Percentiles rank a stretch among this genome's conserved stretches.
Evolutionary conservation across 2,329 filamentous ascomycete genomes (phyloP).

Genomic region (Verticillium nonalfalfae): DNA sequence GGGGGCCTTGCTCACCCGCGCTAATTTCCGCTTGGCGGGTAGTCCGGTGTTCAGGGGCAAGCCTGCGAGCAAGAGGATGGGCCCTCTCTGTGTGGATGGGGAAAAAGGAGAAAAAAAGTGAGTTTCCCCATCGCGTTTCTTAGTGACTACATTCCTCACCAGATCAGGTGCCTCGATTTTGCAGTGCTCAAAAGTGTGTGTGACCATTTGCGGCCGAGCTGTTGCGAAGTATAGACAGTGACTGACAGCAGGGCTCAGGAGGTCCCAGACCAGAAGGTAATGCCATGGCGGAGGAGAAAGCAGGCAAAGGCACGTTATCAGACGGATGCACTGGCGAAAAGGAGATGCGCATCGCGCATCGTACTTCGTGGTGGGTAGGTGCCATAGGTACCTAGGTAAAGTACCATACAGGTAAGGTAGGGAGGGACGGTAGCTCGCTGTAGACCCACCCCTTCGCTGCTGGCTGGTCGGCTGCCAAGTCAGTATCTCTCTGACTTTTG

Average conservation of each 20-base stretch:
- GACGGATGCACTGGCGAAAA: background rate
- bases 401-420: background rate
- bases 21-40: background rate
- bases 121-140: background rate
- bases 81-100: too few relatives aligned
- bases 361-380: background rate
- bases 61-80: background rate
- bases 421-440: too few relatives aligned
- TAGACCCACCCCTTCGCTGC: background rate
- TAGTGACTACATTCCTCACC: background rate
- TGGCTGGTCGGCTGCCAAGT: background rate
- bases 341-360: background rate
- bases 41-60: background rate
- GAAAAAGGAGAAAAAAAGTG: background rate
- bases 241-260: background rate
- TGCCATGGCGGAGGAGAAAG: background rate
- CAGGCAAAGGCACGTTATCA: background rate
- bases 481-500: background rate
- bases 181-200: background rate
- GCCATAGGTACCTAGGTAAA: background rate
- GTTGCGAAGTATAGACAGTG: background rate
- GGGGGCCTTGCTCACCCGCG: background rate
- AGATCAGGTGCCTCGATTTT: background rate
- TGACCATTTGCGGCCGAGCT: background rate
- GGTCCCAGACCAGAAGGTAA: too few relatives aligned